These are phyloP conservation scores for Lenzites betulinus DNA, from an alignment of 768 basidiomycete genomes.

Conservation along the genomic window DNA sequence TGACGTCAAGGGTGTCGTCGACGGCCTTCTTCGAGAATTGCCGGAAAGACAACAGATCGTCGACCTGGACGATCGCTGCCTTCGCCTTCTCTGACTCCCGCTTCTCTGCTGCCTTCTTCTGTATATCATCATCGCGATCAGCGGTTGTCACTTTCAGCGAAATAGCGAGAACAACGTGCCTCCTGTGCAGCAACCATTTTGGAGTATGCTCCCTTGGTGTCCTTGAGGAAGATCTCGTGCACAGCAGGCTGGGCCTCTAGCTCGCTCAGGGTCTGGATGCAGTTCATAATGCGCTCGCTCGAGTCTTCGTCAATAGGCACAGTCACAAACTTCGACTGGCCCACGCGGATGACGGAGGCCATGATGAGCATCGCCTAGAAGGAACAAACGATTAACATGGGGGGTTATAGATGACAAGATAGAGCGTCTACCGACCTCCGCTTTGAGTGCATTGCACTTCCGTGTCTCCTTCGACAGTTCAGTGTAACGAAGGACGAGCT, in stretches of 20 bases:
- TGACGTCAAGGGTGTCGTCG: constrained; percentile 75
- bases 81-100: constrained; percentile 77
- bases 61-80: constrained; percentile 80
- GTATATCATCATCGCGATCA: background rate
- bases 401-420: background rate
- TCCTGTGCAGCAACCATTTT: constrained; percentile 97
- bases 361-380: constrained; percentile 92
- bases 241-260: constrained; percentile 58
- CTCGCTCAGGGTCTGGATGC: constrained; percentile 90
- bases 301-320: constrained; percentile 99
- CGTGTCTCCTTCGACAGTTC: constrained; percentile 52
- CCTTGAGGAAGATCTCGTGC: constrained; percentile 75
- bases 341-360: constrained; percentile 95
- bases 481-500: constrained; percentile 79
- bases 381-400: too few relatives aligned
- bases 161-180: constrained; percentile 43
- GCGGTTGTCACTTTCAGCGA: too few relatives aligned
- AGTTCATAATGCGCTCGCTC: constrained; percentile 93
- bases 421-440: constrained; percentile 59
- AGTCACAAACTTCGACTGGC: constrained; percentile 93
- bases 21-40: constrained; percentile 93
- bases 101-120: constrained; percentile 93
- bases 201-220: constrained; percentile 89
- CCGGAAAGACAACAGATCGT: constrained; percentile 89
- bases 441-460: constrained; percentile 70